Percentiles rank a stretch among this genome's conserved stretches.
Evolutionary conservation across 257 asterid genomes (phyloP).

Genomic region (Galeopsis tetrahit): DNA sequence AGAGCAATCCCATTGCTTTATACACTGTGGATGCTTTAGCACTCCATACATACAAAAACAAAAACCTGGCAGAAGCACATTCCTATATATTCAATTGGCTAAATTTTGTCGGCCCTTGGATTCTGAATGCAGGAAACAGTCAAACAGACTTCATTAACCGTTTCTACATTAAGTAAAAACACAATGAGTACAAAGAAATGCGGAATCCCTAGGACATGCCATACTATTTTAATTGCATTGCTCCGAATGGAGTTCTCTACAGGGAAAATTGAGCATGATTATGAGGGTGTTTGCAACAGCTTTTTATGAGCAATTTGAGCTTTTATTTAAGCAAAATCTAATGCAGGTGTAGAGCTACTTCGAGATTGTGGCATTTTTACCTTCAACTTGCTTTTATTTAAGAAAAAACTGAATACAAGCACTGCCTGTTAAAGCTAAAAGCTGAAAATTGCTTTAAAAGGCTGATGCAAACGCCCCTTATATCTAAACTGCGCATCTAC

Average conservation of each 20-base stretch:
- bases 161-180: background rate
- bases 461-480: background rate
- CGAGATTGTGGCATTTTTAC: background rate
- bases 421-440: background rate
- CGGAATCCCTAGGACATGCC: background rate
- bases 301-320: background rate
- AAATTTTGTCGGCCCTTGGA: slow-evolving; percentile 21
- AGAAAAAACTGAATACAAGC: background rate
- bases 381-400: background rate
- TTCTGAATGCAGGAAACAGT: slow-evolving; percentile 20
- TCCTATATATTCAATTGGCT: slow-evolving; percentile 5
- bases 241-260: background rate
- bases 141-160: background rate
- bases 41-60: background rate
- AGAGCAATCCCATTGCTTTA: slow-evolving; percentile 12
- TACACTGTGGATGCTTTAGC: background rate
- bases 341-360: background rate
- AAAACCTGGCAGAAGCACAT: slow-evolving; percentile 10
- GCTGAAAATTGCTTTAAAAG: background rate
- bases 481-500: background rate
- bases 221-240: background rate
- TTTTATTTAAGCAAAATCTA: background rate
- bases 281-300: background rate
- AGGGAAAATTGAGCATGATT: slow-evolving; percentile 2
- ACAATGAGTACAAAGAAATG: background rate